Base-by-base conservation (phyloP, 2,329 filamentous ascomycete genomes). In the Verticillium nubilum region DNA sequence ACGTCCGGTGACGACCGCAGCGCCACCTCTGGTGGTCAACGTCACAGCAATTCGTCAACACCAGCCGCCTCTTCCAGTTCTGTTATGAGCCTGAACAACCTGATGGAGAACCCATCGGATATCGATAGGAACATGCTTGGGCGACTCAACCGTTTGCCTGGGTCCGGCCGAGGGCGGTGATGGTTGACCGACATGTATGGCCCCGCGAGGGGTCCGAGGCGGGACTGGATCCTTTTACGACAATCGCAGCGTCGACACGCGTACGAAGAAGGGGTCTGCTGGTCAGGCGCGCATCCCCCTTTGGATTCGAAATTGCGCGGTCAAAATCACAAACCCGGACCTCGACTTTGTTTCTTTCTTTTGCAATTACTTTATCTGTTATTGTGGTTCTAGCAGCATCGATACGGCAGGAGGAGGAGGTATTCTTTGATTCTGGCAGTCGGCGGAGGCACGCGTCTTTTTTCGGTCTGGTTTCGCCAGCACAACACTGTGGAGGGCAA, bases 81-180 rank as follows among this genome's bases (percentile, higher is more conserved):
- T n/a, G 75, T 81, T 25, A 84, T 83, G 80, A 83, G 79, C 65
- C 66, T 82, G 47, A 79, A 77, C 66, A 81, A 80, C 60, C 70
- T 82, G 62, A 78, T 83, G 67, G 80, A 79, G 28, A 77, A 76
- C 65, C 52, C 61, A 61, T 59, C 52, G 58, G 81, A 84, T 59
- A 83, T 85, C 60, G 83, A 85, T 65, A 76, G 76, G 64, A 77
- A 72, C 61, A 85, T 85, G 83, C 73, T 85, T 59, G 76, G 78
- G 42, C 76, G 80, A 37, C 68, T 85, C 57, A 80, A 83, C 62
- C 73, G 77, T 54, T 56, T 57, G 2, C 57, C 57, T 4, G 53
- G 54, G 15, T 56, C 50, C 7, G 58, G 60, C 27, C 57, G 25
- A 7, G 13, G 52, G 25, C 52, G 25, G 13, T 53, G 19, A 23